Base-by-base conservation (phyloP, 2,329 filamentous ascomycete genomes). In the Thielaviopsis euricoi region DNA sequence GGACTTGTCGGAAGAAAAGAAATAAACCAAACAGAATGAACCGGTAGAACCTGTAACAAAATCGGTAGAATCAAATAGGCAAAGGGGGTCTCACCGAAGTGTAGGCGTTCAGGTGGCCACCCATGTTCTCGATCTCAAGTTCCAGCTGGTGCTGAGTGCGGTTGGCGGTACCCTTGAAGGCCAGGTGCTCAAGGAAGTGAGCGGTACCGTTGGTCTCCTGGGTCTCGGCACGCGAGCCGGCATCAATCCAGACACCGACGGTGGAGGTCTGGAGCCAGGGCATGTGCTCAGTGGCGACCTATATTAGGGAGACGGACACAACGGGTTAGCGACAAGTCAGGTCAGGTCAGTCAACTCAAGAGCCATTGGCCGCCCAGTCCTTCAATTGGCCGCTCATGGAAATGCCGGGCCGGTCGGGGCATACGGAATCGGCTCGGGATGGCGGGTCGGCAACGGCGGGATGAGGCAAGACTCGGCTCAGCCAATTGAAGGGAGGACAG, bases 121-220 rank as follows among this genome's bases (percentile, higher is more conserved):
- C 93, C 88, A 98, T 96, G 78, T 98, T 98, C 81, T 98, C 93
- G 70, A 98, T 97, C 79, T 98, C 93, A 64, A 98, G 85, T 79
- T 98, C 93, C 71, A 98, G 80, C 77, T 98, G 93, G 72, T 94
- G 87, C 76, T 98, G 93, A 64, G 87, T 89, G 74, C 93, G 83
- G 78, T 87, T 95, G 74, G 86, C 80, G 65, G 93, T 98, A 67
- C 93, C 93, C 88, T 98, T 98, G 85, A 98, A 98, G 67, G 94
- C 94, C 73, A 98, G 82, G 79, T 98, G 93, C 81, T 98, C 93
- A 68, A 98, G 83, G 81, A 98, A 98, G 79, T 98, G 93, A 70
- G 93, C 93, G 67, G 93, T 98, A 75, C 93, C 93, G 78, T 97
- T 98, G 70, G 88, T 97, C 82, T 89, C 89, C 76, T 93, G 85